Base-by-base conservation (phyloP, 768 basidiomycete genomes). In the Cystobasidium onofrii region DNA sequence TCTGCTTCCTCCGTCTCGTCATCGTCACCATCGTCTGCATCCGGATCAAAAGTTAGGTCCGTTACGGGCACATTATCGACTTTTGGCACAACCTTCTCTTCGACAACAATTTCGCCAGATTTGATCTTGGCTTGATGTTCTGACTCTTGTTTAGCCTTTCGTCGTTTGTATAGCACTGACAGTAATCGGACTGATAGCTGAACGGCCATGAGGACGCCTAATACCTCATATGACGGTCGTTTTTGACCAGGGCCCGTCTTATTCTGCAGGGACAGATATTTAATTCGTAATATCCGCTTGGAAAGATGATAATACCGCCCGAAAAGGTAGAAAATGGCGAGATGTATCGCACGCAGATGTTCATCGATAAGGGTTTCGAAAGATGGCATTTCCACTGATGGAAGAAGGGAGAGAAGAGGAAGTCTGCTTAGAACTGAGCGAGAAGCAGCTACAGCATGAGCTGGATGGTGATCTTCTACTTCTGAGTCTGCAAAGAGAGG, bases 261-360 rank as follows among this genome's bases (percentile, higher is more conserved):
- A 57, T 7, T 75, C 75, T 77, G 74, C 27, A 74, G 15, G 1
- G 54, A 57, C 18, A 78, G 78, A 50, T 77, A 78, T 2, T 75
- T 71, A 18, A 78, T 74, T 0, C 76, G 74, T 0, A 74, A 31
- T 1, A 73, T 23, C 2, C 79, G 76, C 57, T 79, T 79, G 66
- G 77, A 74, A 20, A 78, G 44, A 61, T 66, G 71, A 73, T 78
- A 78, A 71, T 78, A 79, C 20, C 76, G 62, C 0, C 79, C 79
- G 25, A 73, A 76, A 61, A 79, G 77, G 75, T 78, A 79, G 67
- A 79, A 79, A n/a, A 79, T 29, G 31, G 79, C 77, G 25, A 79
- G 74, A 46, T 79, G 78, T 0, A 78, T 71, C 29, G 78, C 75
- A 25, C 76, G 61, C 10, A 78, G 43, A 52, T 77, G 76, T 55